Conservation (phyloP, 1,139 yeast species). For the Yamadazyma spencermartinsiae region DNA sequence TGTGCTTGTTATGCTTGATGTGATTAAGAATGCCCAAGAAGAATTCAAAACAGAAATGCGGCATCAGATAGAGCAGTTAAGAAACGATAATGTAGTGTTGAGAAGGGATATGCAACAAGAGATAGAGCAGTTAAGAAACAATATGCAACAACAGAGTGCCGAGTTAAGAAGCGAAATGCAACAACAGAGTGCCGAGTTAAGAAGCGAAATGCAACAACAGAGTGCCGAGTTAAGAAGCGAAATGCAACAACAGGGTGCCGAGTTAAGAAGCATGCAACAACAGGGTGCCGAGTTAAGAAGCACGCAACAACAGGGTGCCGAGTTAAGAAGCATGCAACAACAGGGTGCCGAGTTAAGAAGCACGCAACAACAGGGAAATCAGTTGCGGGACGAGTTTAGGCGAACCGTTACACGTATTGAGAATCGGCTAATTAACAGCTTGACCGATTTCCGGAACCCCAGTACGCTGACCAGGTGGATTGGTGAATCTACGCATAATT, state of each 20-base stretch:
- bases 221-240: neutral
- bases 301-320: neutral
- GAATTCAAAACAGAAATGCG: neutral
- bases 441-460: neutral
- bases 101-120: neutral
- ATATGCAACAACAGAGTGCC: neutral
- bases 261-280: neutral
- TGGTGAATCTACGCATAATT: neutral
- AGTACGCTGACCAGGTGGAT: neutral
- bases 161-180: neutral
- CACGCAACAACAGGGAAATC: neutral
- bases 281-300: neutral
- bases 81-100: neutral
- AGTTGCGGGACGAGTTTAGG: neutral
- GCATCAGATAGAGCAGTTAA: neutral
- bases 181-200: slow-evolving; percentile 1
- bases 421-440: neutral
- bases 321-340: neutral
- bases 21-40: neutral
- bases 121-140: neutral
- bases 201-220: neutral
- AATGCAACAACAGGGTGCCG: neutral
- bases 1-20: neutral
- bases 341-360: no score
- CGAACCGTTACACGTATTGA: neutral